A percentile compares a stretch with the other conserved stretches of the same genome.
These are phyloP conservation scores for Triticum dicoccoides DNA, from an alignment of 176 grass and related monocot genomes.

Conservation along the genomic window DNA sequence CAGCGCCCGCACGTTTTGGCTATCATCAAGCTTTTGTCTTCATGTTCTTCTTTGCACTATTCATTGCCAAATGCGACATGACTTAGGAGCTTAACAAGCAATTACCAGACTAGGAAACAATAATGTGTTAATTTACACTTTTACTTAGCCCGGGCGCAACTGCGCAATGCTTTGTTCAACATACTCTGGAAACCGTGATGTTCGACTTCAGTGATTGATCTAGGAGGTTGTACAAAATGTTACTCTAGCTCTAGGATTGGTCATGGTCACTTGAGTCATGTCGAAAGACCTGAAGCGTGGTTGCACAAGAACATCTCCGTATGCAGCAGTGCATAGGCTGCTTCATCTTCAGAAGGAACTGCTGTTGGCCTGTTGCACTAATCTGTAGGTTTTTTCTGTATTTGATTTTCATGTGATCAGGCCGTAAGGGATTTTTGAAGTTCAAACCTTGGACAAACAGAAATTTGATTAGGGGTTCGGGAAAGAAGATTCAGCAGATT, in stretches of 20 bases:
- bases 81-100: neutral
- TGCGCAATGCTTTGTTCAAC: neutral
- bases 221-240: too few species aligned
- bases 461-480: too few species aligned
- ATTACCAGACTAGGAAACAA: neutral
- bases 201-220: too few species aligned
- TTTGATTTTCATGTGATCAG: too few species aligned
- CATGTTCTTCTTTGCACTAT: neutral
- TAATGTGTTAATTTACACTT: neutral
- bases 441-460: too few species aligned
- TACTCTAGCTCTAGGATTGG: neutral
- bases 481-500: neutral
- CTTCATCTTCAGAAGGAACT: neutral
- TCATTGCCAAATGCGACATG: neutral
- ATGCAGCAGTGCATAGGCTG: neutral
- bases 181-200: neutral
- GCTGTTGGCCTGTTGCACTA: neutral
- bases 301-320: neutral
- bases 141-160: neutral
- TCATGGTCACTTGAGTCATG: neutral
- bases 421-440: neutral
- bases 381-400: neutral
- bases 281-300: neutral
- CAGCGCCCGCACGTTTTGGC: too few species aligned
- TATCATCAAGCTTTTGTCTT: neutral